Conservation (phyloP, 2,329 filamentous ascomycete species). For the Rutstroemia sydowiana region DNA sequence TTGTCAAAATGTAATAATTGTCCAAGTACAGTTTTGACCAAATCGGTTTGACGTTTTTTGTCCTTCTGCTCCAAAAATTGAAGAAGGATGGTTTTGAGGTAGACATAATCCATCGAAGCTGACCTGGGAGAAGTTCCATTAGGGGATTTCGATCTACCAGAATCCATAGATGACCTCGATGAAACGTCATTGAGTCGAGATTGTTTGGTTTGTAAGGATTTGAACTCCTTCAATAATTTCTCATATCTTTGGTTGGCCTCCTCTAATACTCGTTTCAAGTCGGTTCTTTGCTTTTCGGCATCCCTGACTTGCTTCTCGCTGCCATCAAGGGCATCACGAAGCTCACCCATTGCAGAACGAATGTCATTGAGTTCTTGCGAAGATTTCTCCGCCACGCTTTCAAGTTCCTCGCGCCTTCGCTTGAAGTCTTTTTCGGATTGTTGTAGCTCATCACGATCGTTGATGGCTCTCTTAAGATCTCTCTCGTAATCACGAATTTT, state of each 20-base stretch:
- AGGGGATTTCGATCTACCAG: constrained; percentile 29
- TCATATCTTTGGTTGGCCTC: constrained; percentile 72
- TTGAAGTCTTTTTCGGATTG: constrained; percentile 67
- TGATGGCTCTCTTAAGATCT: constrained; percentile 59
- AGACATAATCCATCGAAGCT: constrained; percentile 34
- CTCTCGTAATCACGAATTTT: constrained; percentile 77
- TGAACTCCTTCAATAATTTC: constrained; percentile 64
- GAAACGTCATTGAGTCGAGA: constrained; percentile 26
- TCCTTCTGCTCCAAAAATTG: constrained; percentile 79
- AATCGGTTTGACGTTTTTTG: constrained; percentile 64
- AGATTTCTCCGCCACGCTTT: constrained; percentile 60
- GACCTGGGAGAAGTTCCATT: too few species aligned
- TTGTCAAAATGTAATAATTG: constrained; percentile 71
- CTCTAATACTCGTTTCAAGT: constrained; percentile 68
- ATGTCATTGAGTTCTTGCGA: constrained; percentile 69
- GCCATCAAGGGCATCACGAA: constrained; percentile 76
- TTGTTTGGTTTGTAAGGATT: constrained; percentile 41
- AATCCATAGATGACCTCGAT: constrained; percentile 26
- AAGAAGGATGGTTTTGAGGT: constrained; percentile 73
- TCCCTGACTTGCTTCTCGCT: constrained; percentile 78
- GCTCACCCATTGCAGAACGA: constrained; percentile 65
- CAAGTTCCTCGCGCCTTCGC: constrained; percentile 66
- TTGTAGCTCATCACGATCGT: constrained; percentile 74
- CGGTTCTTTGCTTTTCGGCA: constrained; percentile 73
- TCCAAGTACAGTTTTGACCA: constrained; percentile 65